Percentiles rank a stretch among this genome's conserved stretches.
phyloP scores from a whole-genome alignment of 2,329 filamentous ascomycete genomes.

The Colletotrichum cordylinicola region DNA sequence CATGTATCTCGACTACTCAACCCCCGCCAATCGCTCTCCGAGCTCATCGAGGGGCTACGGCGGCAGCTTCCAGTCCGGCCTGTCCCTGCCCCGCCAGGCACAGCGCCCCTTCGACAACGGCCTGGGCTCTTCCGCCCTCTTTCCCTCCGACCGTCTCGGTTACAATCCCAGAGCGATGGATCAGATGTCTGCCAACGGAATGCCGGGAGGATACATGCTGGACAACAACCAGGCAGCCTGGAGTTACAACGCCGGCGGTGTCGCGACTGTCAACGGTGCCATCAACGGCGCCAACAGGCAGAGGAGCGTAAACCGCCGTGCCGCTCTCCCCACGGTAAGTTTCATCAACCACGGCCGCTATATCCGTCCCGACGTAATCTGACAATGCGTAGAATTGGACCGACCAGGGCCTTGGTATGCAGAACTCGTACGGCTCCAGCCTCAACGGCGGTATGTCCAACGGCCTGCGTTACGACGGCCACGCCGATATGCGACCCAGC shows the following conservation, averaged over 20 bases:
- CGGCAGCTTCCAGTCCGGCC: slow-evolving; percentile 50
- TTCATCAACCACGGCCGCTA: neutral
- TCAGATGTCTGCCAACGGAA: slow-evolving; percentile 42
- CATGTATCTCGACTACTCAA: slow-evolving; percentile 76
- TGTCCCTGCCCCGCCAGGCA: slow-evolving; percentile 53
- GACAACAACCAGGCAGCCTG: slow-evolving; percentile 81
- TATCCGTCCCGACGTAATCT: neutral
- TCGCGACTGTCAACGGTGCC: slow-evolving; percentile 66
- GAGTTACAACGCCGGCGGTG: slow-evolving; percentile 74
- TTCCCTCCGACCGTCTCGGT: slow-evolving; percentile 72
- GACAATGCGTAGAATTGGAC: slow-evolving; percentile 53
- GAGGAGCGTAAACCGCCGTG: slow-evolving; percentile 58
- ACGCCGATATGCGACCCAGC: slow-evolving; percentile 38
- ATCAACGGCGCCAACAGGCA: slow-evolving; percentile 69
- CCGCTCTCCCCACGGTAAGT: slow-evolving; percentile 76
- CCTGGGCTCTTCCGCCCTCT: slow-evolving; percentile 68
- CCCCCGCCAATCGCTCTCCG: slow-evolving; percentile 60
- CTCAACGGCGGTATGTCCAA: slow-evolving; percentile 34
- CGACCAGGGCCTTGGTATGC: slow-evolving; percentile 52
- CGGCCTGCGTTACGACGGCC: slow-evolving; percentile 45
- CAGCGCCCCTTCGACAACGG: slow-evolving; percentile 82
- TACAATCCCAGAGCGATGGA: slow-evolving; percentile 65
- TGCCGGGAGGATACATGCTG: slow-evolving; percentile 55
- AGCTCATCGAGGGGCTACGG: slow-evolving; percentile 51
- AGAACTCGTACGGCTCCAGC: slow-evolving; percentile 40